These are phyloP conservation scores for Neoboletus magnificus DNA, from an alignment of 768 basidiomycete species.

Conservation along the genomic window DNA sequence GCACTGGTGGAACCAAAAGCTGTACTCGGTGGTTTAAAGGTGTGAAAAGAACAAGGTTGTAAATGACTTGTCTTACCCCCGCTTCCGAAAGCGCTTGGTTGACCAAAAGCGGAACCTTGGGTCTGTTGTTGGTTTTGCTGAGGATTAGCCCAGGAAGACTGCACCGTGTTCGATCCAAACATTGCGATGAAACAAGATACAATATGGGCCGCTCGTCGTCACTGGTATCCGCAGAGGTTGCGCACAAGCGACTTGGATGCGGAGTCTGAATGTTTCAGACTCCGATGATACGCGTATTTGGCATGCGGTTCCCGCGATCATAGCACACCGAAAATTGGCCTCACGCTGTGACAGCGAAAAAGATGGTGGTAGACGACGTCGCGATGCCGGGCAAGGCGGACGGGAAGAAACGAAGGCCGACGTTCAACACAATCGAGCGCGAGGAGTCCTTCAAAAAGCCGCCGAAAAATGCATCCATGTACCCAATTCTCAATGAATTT, in stretches of 20 bases:
- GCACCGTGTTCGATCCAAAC: constrained; percentile 53
- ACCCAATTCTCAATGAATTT: constrained; percentile 86
- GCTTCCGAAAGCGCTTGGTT: constrained; percentile 62
- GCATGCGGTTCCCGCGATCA: constrained; percentile 24
- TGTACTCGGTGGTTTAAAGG: constrained; percentile 31
- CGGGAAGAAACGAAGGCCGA: constrained; percentile 41
- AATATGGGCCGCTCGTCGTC: constrained; percentile 25
- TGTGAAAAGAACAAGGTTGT: constrained; percentile 25
- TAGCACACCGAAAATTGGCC: constrained; percentile 10
- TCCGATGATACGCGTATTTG: constrained; percentile 22
- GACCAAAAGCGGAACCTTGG: constrained; percentile 62
- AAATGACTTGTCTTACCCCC: constrained; percentile 38
- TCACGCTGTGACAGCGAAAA: not conserved
- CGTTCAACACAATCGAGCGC: constrained; percentile 79
- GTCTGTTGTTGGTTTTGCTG: constrained; percentile 61
- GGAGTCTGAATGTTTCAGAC: constrained; percentile 12
- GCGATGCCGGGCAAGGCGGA: constrained; percentile 52
- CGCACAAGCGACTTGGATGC: constrained; percentile 15
- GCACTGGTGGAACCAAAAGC: constrained; percentile 53
- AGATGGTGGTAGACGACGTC: not conserved
- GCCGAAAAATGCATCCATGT: constrained; percentile 59
- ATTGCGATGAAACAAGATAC: constrained; percentile 37
- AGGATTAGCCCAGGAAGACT: constrained; percentile 66
- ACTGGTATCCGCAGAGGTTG: constrained; percentile 14
- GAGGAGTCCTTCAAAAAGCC: constrained; percentile 80